Percentiles rank a stretch among this genome's conserved stretches.
Evolutionary conservation across 345 rosid genomes (phyloP).

Genomic region (Bruguiera parviflora): DNA sequence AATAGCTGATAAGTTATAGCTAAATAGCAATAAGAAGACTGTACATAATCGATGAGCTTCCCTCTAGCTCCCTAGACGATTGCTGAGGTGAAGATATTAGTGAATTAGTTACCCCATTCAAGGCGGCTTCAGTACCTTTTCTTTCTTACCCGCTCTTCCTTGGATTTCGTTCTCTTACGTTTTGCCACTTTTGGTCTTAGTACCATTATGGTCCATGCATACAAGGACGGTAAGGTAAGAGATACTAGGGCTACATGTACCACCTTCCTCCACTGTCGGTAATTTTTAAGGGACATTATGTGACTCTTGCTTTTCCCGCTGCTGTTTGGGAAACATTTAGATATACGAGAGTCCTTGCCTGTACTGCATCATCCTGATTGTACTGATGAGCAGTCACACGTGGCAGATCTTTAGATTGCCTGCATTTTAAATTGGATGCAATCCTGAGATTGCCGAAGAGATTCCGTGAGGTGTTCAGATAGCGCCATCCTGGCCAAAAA

Average conservation of each 20-base stretch:
- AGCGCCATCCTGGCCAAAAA: too few species aligned
- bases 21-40: conserved; percentile 7
- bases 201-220: conserved; percentile 12
- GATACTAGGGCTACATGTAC: neutral
- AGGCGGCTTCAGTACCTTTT: conserved; percentile 8
- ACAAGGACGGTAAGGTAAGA: conserved; percentile 13
- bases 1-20: conserved; percentile 84
- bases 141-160: neutral
- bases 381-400: too few species aligned
- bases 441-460: too few species aligned
- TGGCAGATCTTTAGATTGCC: too few species aligned
- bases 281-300: too few species aligned
- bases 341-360: neutral
- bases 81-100: conserved; percentile 22
- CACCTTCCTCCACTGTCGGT: conserved; percentile 8
- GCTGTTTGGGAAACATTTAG: conserved; percentile 10
- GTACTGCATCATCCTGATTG: neutral
- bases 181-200: conserved; percentile 11
- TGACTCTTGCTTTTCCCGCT: neutral
- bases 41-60: conserved; percentile 35
- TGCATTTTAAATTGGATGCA: too few species aligned
- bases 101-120: conserved; percentile 17
- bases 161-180: conserved; percentile 5
- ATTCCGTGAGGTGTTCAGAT: too few species aligned
- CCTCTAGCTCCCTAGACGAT: conserved; percentile 12